These are phyloP conservation scores for Trichoderma sp. DNA, from an alignment of 2,329 filamentous ascomycete species.

Conservation along the genomic window DNA sequence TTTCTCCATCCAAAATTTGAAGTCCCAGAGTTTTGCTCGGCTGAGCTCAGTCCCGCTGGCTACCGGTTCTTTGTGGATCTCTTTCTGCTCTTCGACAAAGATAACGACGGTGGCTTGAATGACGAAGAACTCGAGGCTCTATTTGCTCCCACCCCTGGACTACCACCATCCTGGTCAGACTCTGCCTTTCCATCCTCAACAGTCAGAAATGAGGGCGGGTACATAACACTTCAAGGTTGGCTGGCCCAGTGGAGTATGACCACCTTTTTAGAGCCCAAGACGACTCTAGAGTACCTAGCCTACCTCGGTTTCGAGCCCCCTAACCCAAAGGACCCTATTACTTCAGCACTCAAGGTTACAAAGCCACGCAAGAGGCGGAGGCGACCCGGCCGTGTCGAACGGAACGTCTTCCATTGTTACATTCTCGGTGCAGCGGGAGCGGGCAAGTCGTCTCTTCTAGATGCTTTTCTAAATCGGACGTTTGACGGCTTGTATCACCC, in stretches of 20 bases:
- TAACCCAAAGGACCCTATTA: constrained; percentile 73
- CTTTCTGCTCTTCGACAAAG: constrained; percentile 92
- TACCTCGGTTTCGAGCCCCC: constrained; percentile 91
- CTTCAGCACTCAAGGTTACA: constrained; percentile 86
- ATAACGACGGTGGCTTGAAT: constrained; percentile 94
- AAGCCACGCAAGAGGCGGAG: constrained; percentile 85
- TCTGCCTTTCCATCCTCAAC: constrained; percentile 90
- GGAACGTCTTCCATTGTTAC: constrained; percentile 93
- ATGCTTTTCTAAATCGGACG: constrained; percentile 86
- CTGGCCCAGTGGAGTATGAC: constrained; percentile 99
- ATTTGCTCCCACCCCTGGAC: constrained; percentile 89
- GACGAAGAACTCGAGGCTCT: constrained; percentile 80
- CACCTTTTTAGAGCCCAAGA: constrained; percentile 93
- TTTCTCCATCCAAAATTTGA: constrained; percentile 95
- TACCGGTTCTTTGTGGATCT: constrained; percentile 98
- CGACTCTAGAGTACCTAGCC: constrained; percentile 91
- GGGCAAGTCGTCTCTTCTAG: constrained; percentile 88
- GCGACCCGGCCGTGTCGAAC: constrained; percentile 81
- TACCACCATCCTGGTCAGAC: constrained; percentile 85
- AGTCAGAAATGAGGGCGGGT: constrained; percentile 89
- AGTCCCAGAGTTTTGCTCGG: constrained; percentile 86
- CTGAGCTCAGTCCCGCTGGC: constrained; percentile 88
- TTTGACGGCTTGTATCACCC: constrained; percentile 84
- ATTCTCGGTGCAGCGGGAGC: constrained; percentile 82
- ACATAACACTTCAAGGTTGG: constrained; percentile 97